These are phyloP conservation scores for Epichloe typhina DNA, from an alignment of 2,329 filamentous ascomycete species.

Conservation along the genomic window DNA sequence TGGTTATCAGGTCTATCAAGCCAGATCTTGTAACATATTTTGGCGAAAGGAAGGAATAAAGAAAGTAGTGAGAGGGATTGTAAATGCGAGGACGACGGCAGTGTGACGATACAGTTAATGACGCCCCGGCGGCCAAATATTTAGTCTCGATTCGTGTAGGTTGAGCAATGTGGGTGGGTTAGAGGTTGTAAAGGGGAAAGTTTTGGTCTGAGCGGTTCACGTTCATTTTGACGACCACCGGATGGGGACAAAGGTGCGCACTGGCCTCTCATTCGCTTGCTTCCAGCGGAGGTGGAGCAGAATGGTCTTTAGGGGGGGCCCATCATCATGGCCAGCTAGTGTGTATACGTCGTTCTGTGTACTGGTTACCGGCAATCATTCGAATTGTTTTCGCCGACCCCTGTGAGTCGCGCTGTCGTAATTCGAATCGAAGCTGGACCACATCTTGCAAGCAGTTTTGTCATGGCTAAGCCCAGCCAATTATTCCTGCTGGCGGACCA, in stretches of 20 bases:
- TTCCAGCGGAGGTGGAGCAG: neutral
- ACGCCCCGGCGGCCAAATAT: no score
- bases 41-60: neutral
- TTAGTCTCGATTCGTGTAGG: no score
- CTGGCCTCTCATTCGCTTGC: neutral
- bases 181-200: neutral
- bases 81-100: neutral
- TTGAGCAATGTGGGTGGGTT: neutral
- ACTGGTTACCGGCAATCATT: no score
- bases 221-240: neutral
- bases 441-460: neutral
- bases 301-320: no score
- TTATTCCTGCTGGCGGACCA: constrained; percentile 91
- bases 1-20: neutral
- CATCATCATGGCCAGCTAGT: no score
- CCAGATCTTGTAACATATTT: neutral
- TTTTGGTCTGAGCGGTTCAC: neutral
- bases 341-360: no score
- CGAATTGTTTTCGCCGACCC: no score
- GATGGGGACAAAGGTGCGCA: neutral
- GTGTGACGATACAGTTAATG: no score
- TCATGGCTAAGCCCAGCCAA: constrained; percentile 48
- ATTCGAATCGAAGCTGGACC: neutral
- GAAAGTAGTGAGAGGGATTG: neutral
- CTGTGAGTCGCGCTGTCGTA: no score